Evolutionary conservation across 768 basidiomycete genomes (phyloP).

Genomic region (Rhizopogon rudus): DNA sequence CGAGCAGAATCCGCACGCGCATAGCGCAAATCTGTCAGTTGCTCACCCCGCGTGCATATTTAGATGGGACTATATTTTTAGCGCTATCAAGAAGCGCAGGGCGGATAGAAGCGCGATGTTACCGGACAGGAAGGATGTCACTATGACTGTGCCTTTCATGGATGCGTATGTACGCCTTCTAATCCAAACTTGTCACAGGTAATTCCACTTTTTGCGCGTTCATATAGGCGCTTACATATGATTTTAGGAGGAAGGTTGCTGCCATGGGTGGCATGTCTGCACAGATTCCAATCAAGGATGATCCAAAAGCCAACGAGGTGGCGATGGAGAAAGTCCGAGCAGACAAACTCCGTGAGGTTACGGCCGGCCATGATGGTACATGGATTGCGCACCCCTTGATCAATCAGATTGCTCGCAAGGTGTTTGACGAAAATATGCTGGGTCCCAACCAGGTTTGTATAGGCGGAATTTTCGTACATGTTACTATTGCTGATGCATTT

Average conservation of each 20-base stretch:
- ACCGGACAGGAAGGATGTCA: conserved; percentile 94
- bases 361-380: conserved; percentile 93
- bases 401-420: conserved; percentile 80
- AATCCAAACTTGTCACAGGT: conserved; percentile 98
- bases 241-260: conserved; percentile 84
- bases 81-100: conserved; percentile 96
- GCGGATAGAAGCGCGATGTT: conserved; percentile 85
- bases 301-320: conserved; percentile 82
- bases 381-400: conserved; percentile 99
- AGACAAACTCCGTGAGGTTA: conserved; percentile 95
- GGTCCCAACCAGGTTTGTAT: conserved; percentile 86
- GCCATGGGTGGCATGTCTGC: conserved; percentile 99
- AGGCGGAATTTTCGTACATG: not conserved
- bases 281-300: conserved; percentile 98
- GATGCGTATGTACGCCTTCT: conserved; percentile 92
- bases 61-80: conserved; percentile 95
- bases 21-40: not conserved
- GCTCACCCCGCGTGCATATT: conserved; percentile 14
- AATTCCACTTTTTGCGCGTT: conserved; percentile 2
- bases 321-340: conserved; percentile 96
- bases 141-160: conserved; percentile 99
- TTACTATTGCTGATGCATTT: not conserved
- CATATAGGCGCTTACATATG: conserved; percentile 2
- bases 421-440: conserved; percentile 94
- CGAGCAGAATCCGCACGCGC: conserved; percentile 22